phyloP scores from a whole-genome alignment of 441 rosid species.

The Erysimum cheiri region DNA sequence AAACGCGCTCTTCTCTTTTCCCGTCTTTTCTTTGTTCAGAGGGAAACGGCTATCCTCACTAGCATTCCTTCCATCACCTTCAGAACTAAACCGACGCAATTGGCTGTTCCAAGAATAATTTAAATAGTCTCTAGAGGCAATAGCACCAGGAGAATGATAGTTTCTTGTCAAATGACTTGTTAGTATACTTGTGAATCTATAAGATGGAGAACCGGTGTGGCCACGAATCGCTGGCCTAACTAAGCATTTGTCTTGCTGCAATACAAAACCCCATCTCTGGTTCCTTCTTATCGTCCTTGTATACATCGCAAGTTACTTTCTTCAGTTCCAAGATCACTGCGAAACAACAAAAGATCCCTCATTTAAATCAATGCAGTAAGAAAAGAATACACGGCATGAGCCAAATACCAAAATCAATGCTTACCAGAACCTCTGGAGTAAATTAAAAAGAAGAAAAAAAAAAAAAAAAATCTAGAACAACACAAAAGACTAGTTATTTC shows the following conservation, averaged over 20 bases:
- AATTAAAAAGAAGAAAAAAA: neutral
- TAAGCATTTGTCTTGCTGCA: conserved; percentile 55
- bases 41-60: conserved; percentile 69
- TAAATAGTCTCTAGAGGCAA: conserved; percentile 41
- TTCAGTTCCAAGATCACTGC: conserved; percentile 38
- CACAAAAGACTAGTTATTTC: neutral
- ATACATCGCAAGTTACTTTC: conserved; percentile 64
- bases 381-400: neutral
- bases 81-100: conserved; percentile 70
- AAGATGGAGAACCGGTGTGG: conserved; percentile 44
- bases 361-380: neutral
- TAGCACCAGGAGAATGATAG: conserved; percentile 37
- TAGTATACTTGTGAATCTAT: conserved; percentile 34
- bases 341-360: neutral
- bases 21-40: conserved; percentile 56
- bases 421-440: neutral
- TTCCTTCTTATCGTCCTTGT: conserved; percentile 62
- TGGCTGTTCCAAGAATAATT: conserved; percentile 47
- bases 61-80: conserved; percentile 81
- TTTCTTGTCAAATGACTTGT: conserved; percentile 48
- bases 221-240: conserved; percentile 48
- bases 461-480: neutral
- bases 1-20: conserved; percentile 40
- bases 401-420: conserved; percentile 1
- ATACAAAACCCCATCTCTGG: conserved; percentile 61